Evolutionary conservation across 176 grass and related monocot genomes (phyloP), one percentile per base, ranked within the genome.

Genomic region (Musa beccarii): DNA sequence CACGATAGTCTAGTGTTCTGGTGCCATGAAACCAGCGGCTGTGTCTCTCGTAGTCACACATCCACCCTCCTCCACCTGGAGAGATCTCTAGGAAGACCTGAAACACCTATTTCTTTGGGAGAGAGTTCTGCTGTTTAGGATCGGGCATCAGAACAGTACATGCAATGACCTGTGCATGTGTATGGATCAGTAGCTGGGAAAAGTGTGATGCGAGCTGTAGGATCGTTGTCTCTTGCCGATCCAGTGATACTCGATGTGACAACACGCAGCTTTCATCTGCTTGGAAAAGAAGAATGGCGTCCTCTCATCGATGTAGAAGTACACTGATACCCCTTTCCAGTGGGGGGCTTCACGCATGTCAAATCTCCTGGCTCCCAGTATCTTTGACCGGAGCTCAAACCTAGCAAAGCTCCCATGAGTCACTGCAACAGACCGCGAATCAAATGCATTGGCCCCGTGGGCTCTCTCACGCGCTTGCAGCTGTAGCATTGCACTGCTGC

Each of bases 181-280:
- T 20, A 61, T 61, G 57, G 17, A n/a, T 19, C 34, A 6, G 34
- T 43, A 43, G 34, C 34, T 43, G 4, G 4, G 34, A 43, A 43
- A 43, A 43, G 34, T 43, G 34, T 43, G 34, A 43, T 43, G 34
- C 4, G 34, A 43, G 34, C 34, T 43, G 34, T 43, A 6, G 34
- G 34, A 43, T 43, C 34, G 34, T 0, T 43, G 3, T 43, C 34
- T 43, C 34, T 43, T 43, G 34, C 34, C 34, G 34, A 43, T 5
- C 34, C 34, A 6, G 15, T 70, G 68, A 70, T 16, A 70, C 8
- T 70, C 34, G 68, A 70, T 70, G 68, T 21, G 68, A 70, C 68
- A 17, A 70, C 68, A 70, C 68, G 20, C 11, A 15, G 68, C 49
- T 51, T 51, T 51, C 17, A 68, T 68, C 66, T 68, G 66, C 26